Evolutionary conservation across 2,329 filamentous ascomycete genomes (phyloP).

Genomic region (Sporothrix inflata): DNA sequence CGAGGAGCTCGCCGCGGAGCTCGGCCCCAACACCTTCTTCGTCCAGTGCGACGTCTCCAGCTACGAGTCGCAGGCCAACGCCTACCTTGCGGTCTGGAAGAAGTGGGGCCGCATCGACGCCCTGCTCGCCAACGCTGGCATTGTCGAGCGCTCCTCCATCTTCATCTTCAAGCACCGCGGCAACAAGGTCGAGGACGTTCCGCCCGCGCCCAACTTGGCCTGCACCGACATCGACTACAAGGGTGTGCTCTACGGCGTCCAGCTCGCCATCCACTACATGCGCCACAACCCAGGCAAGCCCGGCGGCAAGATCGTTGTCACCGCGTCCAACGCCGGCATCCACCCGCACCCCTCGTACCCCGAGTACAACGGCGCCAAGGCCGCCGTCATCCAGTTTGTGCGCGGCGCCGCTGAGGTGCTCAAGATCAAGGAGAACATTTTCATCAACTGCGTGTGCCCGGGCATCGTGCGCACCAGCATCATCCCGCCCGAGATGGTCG

Average conservation of each 20-base stretch:
- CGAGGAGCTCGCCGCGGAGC: conserved; percentile 24
- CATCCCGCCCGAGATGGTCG: conserved; percentile 49
- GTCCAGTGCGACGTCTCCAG: conserved; percentile 50
- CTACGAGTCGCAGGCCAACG: conserved; percentile 49
- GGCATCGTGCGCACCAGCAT: conserved; percentile 52
- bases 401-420: conserved; percentile 46
- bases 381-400: conserved; percentile 49
- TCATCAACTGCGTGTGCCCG: conserved; percentile 54
- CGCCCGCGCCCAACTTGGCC: conserved; percentile 47
- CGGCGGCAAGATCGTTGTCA: conserved; percentile 29
- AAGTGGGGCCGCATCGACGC: conserved; percentile 53
- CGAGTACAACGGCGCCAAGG: conserved; percentile 56
- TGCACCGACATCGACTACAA: conserved; percentile 57
- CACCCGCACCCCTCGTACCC: conserved; percentile 50
- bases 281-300: conserved; percentile 46
- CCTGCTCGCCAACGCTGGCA: conserved; percentile 55
- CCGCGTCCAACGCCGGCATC: conserved; percentile 43
- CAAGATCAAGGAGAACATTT: conserved; percentile 51
- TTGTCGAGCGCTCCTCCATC: conserved; percentile 49
- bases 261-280: conserved; percentile 58
- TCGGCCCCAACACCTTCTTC: conserved; percentile 43
- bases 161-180: conserved; percentile 43
- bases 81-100: conserved; percentile 49
- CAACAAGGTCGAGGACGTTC: conserved; percentile 26
- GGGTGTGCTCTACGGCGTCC: conserved; percentile 53